Conservation (phyloP, 352 stramenopile genomes). For the Globisporangium canariense region DNA sequence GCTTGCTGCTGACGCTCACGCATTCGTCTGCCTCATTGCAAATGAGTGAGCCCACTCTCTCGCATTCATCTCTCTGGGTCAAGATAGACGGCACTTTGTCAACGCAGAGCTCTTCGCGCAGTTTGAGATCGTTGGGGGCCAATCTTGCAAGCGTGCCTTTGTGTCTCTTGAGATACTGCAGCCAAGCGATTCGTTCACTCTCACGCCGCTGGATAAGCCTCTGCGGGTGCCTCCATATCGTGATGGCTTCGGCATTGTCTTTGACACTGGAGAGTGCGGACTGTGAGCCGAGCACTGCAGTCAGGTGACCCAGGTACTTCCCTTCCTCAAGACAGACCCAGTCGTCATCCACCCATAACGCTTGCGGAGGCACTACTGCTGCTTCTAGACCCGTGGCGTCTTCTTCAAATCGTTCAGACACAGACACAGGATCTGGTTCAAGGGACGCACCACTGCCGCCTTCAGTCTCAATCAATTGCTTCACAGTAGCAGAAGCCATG, state of each 20-base stretch:
- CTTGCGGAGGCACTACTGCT: not conserved
- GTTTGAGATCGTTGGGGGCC: not conserved
- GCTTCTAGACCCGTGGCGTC: no score
- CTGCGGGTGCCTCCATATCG: slow-evolving; percentile 40
- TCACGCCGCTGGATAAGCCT: slow-evolving; percentile 30
- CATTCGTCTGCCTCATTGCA: not conserved
- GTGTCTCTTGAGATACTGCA: not conserved
- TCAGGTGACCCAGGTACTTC: slow-evolving; percentile 18
- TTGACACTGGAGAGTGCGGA: not conserved
- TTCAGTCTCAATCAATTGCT: not conserved
- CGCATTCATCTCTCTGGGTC: not conserved
- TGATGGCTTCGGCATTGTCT: slow-evolving; percentile 18
- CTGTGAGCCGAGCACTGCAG: slow-evolving; percentile 9
- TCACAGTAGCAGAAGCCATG: not conserved
- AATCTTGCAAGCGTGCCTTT: not conserved
- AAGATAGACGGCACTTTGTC: no score
- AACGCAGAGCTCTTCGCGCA: not conserved
- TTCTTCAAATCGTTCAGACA: not conserved
- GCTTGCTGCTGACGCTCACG: not conserved
- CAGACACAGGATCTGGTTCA: no score
- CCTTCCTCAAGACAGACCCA: slow-evolving; percentile 53
- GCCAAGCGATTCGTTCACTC: slow-evolving; percentile 17
- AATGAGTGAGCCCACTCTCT: no score
- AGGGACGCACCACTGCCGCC: no score
- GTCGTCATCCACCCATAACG: slow-evolving; percentile 44